Conservation (phyloP, 805 yeast species). For the Brettanomyces bruxellensis region DNA sequence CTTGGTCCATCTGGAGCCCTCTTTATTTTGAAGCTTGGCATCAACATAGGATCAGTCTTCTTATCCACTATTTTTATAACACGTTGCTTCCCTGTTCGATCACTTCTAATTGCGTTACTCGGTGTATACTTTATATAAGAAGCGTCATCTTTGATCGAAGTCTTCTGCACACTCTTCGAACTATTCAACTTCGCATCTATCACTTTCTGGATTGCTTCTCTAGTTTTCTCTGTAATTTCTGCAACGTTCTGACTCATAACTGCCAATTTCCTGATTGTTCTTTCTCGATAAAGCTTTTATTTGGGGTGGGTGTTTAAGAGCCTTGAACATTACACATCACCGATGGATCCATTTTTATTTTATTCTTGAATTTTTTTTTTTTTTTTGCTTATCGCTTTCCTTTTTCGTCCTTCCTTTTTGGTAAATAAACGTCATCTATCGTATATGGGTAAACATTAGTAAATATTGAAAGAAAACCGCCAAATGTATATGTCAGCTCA, state of each 20-base stretch:
- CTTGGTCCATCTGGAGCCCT: constrained; percentile 64
- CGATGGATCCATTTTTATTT: no score
- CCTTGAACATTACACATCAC: no score
- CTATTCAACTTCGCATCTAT: constrained; percentile 34
- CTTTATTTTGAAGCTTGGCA: constrained; percentile 64
- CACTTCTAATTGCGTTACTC: constrained; percentile 8
- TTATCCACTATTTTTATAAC: constrained; percentile 58
- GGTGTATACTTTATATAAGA: constrained; percentile 38
- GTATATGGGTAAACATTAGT: no score
- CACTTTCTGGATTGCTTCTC: constrained; percentile 42
- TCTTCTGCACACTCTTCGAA: constrained; percentile 15
- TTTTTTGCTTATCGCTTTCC: background rate
- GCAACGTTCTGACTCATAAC: constrained; percentile 1
- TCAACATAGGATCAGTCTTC: constrained; percentile 78
- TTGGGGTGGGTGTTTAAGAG: no score
- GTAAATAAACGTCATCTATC: background rate
- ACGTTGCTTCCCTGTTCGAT: constrained; percentile 28
- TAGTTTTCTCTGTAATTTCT: constrained; percentile 46
- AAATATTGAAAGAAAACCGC: no score
- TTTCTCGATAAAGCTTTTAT: no score
- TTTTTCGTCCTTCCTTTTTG: background rate
- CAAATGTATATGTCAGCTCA: no score
- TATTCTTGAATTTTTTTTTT: background rate
- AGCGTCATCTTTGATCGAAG: constrained; percentile 14
- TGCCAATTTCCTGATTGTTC: no score